phyloP scores from a whole-genome alignment of 1,284 basidiomycete genomes.

The Tilletia setariae region DNA sequence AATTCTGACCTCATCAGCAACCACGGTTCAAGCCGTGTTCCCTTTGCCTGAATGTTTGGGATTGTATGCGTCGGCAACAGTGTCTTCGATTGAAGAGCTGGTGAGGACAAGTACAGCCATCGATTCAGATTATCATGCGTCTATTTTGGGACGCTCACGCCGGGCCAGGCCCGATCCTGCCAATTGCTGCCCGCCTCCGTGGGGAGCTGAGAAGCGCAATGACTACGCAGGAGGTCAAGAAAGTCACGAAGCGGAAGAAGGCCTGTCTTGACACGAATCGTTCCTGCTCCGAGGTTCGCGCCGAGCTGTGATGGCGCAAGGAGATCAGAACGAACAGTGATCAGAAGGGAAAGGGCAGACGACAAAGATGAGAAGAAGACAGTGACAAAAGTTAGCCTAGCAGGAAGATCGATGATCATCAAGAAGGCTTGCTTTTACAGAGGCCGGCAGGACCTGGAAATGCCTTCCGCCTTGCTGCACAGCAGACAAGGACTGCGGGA shows the following conservation, averaged over 20 bases:
- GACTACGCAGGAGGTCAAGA: conserved; percentile 41
- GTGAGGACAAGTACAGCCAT: too few species aligned
- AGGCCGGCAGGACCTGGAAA: not conserved
- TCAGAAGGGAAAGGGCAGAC: not conserved
- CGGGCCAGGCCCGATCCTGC: not conserved
- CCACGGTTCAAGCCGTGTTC: too few species aligned
- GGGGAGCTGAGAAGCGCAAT: conserved; percentile 45
- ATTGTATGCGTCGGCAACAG: too few species aligned
- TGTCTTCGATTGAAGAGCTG: too few species aligned
- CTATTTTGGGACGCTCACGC: too few species aligned
- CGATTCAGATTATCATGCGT: too few species aligned
- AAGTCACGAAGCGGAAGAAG: conserved; percentile 47
- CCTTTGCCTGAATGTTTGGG: too few species aligned
- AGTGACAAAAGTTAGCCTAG: too few species aligned
- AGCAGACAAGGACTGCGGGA: not conserved
- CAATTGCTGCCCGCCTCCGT: conserved; percentile 6
- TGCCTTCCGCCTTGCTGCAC: too few species aligned
- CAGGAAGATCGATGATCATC: not conserved
- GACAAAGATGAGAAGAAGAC: not conserved
- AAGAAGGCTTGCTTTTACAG: not conserved
- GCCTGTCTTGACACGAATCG: conserved; percentile 43
- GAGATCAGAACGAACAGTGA: too few species aligned
- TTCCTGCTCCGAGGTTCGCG: conserved; percentile 41
- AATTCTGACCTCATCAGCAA: too few species aligned
- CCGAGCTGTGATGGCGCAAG: conserved; percentile 27